Conservation (phyloP, 2,329 filamentous ascomycete genomes). For the Lasiodiplodia gonubiensis region DNA sequence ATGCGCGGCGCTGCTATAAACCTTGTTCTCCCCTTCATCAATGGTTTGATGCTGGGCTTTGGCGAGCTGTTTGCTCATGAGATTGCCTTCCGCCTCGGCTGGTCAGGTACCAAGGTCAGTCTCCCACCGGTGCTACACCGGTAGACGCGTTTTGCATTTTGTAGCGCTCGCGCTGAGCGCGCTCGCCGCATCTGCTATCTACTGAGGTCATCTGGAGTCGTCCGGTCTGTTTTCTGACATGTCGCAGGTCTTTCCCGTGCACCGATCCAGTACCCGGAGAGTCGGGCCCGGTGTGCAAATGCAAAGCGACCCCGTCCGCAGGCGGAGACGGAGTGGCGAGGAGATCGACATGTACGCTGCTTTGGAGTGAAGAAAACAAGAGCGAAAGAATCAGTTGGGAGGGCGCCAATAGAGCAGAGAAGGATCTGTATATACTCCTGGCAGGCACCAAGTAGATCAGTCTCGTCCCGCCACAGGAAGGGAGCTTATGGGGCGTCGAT, state of each 20-base stretch:
- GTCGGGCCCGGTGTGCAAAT: conserved; percentile 86
- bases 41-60: conserved; percentile 97
- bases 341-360: conserved; percentile 70
- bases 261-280: conserved; percentile 66
- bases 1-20: conserved; percentile 92
- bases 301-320: conserved; percentile 67
- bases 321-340: conserved; percentile 57
- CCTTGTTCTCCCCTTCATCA: conserved; percentile 91
- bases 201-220: background rate
- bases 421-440: conserved; percentile 23
- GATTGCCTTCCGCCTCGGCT: conserved; percentile 88
- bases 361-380: conserved; percentile 61
- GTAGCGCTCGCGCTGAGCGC: background rate
- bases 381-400: background rate
- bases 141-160: background rate
- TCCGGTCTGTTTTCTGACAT: background rate
- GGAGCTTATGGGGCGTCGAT: conserved; percentile 2
- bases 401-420: conserved; percentile 24
- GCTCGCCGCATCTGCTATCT: background rate
- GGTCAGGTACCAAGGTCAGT: conserved; percentile 86
- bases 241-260: conserved; percentile 61
- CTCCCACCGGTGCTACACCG: background rate
- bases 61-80: conserved; percentile 97
- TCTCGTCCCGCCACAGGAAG: background rate
- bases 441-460: conserved; percentile 18